Base-by-base conservation (phyloP, 352 stramenopile species). In the Pythium aquatile region DNA sequence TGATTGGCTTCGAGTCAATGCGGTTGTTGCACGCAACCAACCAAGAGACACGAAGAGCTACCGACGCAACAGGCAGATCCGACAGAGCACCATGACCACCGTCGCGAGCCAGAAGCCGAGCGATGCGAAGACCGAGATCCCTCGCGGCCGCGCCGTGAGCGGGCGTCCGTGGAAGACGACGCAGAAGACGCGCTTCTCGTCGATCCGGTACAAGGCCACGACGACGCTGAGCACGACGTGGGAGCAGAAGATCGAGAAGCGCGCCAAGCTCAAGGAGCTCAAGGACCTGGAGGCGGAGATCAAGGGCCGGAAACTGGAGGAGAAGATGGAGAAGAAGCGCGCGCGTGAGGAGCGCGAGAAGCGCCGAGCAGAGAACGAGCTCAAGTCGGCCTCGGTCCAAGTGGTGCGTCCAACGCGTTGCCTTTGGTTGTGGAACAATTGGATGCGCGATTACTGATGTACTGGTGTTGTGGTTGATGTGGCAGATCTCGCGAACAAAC, bases 371-470 rank as follows among this genome's bases (percentile, higher is more conserved):
- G 85, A 94, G 74, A 97, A 97, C 76, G 88, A 97, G 74, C 79
- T 97, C 70, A 96, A 96, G 74, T 94, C 87, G 55, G 81, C 86
- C 10, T 70, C 86, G 2, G 81, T 96, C 44, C 88, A 97, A 89
- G 79, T 93, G 73, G 83, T 93, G 67, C 77, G 83, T 83, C 29
- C 20, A 24, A 24, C 20, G 20, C 20, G 20, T 32, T n/a, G 8
- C 16, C 51, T 9, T n/a, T 52, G 39, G 24, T 1, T 24, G 28
- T 72, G 54, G 40, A 54, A 47, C 35, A 37, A 55, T 4, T 2
- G 61, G 16, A 30, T 70, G 10, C 24, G 10, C 24, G 26, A 28
- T 51, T 69, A 17, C 55, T 68, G 37, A 62, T 60, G 14, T 51
- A 16, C 48, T 14, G 52, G 58, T 47, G 7, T 69, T 61, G 6